Evolutionary conservation across 2,329 filamentous ascomycete genomes (phyloP).

Genomic region (Curvularia sp.): DNA sequence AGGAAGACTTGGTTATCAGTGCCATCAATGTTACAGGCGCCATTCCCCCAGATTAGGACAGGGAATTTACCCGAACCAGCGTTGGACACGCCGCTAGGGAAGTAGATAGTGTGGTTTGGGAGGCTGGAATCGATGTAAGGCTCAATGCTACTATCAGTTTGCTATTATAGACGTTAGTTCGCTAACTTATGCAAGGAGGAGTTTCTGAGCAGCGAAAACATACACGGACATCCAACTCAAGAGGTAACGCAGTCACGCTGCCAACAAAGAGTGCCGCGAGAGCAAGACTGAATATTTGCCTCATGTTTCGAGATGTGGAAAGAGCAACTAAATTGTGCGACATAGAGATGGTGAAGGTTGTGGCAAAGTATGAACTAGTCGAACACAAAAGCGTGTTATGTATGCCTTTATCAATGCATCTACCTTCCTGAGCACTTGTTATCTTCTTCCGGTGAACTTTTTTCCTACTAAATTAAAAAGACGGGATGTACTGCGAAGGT

Average conservation of each 20-base stretch:
- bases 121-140: not conserved
- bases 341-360: not conserved
- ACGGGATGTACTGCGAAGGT: not conserved
- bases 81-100: not conserved
- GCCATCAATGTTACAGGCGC: not conserved
- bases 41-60: not conserved
- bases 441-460: not conserved
- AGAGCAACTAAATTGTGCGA: not conserved
- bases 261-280: not conserved
- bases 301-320: not conserved
- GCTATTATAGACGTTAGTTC: not conserved
- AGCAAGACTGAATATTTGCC: not conserved
- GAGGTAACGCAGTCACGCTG: not conserved
- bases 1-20: not conserved
- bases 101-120: not conserved
- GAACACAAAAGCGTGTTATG: not conserved
- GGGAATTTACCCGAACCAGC: not conserved
- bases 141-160: not conserved
- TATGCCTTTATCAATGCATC: not conserved
- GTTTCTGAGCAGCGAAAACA: not conserved
- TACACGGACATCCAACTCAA: not conserved
- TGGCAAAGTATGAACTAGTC: not conserved
- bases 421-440: not conserved
- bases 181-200: not conserved
- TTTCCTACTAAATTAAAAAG: not conserved